These are phyloP conservation scores for Physocladia obscura DNA, from an alignment of 192 early-diverging fungal genomes.

Conservation along the genomic window DNA sequence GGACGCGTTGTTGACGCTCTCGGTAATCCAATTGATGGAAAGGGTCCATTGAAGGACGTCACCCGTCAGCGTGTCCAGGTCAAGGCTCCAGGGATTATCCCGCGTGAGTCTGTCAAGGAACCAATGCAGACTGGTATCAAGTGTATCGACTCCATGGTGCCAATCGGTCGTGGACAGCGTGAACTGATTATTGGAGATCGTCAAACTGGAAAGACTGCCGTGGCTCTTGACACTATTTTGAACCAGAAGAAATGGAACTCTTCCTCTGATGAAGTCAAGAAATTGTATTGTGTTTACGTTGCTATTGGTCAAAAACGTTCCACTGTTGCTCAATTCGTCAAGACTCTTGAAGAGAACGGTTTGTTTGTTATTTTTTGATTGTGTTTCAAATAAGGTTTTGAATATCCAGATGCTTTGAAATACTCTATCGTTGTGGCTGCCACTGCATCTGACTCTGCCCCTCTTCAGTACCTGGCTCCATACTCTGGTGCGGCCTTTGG, in stretches of 20 bases:
- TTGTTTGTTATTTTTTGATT: slow-evolving; percentile 28
- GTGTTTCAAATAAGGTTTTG: slow-evolving; percentile 5
- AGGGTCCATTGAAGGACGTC: slow-evolving; percentile 89
- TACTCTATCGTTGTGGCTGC: slow-evolving; percentile 98
- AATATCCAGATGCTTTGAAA: slow-evolving; percentile 85
- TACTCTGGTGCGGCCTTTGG: slow-evolving; percentile 98
- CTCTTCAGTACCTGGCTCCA: slow-evolving; percentile 97
- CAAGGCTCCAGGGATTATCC: slow-evolving; percentile 99
- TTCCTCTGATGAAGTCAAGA: slow-evolving; percentile 92
- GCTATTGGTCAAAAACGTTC: slow-evolving; percentile 99
- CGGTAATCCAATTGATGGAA: slow-evolving; percentile 99
- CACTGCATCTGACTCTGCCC: slow-evolving; percentile 98
- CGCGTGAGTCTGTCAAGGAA: slow-evolving; percentile 97
- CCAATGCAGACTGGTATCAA: slow-evolving; percentile 99
- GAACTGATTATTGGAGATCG: slow-evolving; percentile 99
- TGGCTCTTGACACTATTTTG: slow-evolving; percentile 97
- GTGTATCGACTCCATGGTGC: slow-evolving; percentile 99
- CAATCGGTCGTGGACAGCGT: slow-evolving; percentile 99
- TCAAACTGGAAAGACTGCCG: slow-evolving; percentile 99
- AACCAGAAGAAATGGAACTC: slow-evolving; percentile 99
- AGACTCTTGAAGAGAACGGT: slow-evolving; percentile 93
- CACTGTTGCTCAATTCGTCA: slow-evolving; percentile 98
- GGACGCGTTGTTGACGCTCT: slow-evolving; percentile 99
- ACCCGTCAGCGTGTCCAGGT: slow-evolving; percentile 92
- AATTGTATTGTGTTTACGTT: slow-evolving; percentile 99